Evolutionary conservation across 106 monocot genomes (phyloP), one percentile per base, ranked within the genome.

Genomic region (Dendrobium officinale): DNA sequence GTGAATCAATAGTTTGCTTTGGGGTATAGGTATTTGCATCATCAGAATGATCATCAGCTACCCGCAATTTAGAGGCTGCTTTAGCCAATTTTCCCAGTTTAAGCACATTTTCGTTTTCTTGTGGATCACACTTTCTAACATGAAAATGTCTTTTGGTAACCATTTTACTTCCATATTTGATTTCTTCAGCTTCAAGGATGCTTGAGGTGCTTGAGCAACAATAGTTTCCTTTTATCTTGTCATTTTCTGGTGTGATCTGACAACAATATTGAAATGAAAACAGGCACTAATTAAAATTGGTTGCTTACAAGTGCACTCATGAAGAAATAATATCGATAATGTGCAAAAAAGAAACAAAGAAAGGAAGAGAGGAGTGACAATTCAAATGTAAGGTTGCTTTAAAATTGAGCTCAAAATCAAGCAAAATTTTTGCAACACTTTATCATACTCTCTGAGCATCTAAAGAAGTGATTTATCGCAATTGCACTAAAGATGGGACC

Each of bases 21-120:
- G 51, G 15, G 51, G 0, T 51, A 51, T 51, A 13, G 51, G 51
- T 13, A 51, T 51, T 51, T 51, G 51, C 51, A 13, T 51, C 51
- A 51, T 51, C 13, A 13, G 13, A 10, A 51, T 51, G 15, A 51
- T 51, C 51, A 51, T 51, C 51, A 51, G 51, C 51, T 1, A 15
- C 13, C 51, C 13, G 51, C 15, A 20, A 26, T 15, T 77, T 29
- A 73, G 83, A 92, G 20, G 58, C 78, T 29, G 48, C 85, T 72
- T 81, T 37, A 48, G 85, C 85, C 5, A 89, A 27, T 45, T 79
- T 89, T 67, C 76, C 74, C 41, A 87, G 79, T 55, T 61, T 79
- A 44, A 79, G 64, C 33, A 75, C 72, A 82, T 86, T 87, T 61
- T 83, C 75, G 20, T 31, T 18, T 75, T 75, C 42, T 31, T 20